Base-by-base conservation (phyloP, 441 rosid genomes). In the Theobroma grandiflorum region DNA sequence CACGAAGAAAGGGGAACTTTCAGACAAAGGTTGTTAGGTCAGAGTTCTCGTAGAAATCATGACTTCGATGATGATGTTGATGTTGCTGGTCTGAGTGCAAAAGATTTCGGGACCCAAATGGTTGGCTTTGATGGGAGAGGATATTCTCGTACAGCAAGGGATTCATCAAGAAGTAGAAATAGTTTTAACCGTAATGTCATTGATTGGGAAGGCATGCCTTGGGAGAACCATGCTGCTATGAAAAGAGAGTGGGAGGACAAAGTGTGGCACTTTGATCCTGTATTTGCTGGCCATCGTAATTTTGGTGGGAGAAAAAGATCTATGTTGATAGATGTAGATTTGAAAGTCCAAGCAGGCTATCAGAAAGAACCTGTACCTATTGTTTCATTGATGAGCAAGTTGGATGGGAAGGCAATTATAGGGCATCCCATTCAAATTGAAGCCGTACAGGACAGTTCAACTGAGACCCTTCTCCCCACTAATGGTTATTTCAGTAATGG, bases 381-480 rank as follows among this genome's bases (percentile, higher is more conserved):
- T 75, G 91, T 94, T 76, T 94, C 99, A 40, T 87, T 90, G 82
- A 86, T 86, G 86, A 95, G 99, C 90, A 95, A 91, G 86, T 78
- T 92, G 57, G 87, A 91, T 76, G 96, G 99, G 77, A 89, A 90
- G 85, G 97, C 99, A 69, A 91, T 97, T 79, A 91, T 95, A 74
- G 99, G 99, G 65, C 99, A 95, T 85, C 96, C 95, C 0, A 88
- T 95, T 78, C 94, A 88, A 79, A 86, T 93, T 52, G 94, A 94
- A 87, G 85, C 89, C 66, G 72, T 95, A 65, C 91, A 90, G 80
- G 96, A 95, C 72, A 96, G 98, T 75, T 92, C 92, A 45, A 85
- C 96, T 0, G 93, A 89, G 78, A 72, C 84, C 66, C 89, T 88
- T 79, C 31, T 91, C 75, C 86, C 91, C 62, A 62, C 83, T 4